These are phyloP conservation scores for Colletotrichum cereale DNA, from an alignment of 2,329 filamentous ascomycete species.

Conservation along the genomic window DNA sequence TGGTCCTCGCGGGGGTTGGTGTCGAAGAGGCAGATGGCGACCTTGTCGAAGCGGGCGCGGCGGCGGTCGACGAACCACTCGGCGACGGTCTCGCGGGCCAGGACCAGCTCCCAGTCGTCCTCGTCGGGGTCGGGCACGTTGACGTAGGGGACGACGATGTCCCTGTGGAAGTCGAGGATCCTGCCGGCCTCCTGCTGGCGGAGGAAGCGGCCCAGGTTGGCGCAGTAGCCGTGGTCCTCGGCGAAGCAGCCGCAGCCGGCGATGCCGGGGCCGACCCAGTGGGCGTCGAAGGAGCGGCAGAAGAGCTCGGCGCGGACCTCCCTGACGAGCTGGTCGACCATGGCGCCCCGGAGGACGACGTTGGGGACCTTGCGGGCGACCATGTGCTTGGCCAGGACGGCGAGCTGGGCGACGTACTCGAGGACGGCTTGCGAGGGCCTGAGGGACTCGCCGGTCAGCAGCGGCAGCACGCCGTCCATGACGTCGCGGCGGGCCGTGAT, in stretches of 20 bases:
- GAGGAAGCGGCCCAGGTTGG: constrained; percentile 8
- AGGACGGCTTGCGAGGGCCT: not conserved
- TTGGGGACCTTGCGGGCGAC: constrained; percentile 1
- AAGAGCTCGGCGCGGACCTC: constrained; percentile 10
- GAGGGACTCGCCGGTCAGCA: not conserved
- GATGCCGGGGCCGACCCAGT: not conserved
- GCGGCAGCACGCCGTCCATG: not conserved
- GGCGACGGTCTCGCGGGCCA: not conserved
- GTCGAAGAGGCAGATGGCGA: not conserved
- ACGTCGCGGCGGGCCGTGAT: not conserved
- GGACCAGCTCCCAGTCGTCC: not conserved
- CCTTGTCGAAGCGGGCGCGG: not conserved
- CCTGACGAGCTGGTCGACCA: not conserved
- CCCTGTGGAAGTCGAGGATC: not conserved
- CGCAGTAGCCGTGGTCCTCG: constrained; percentile 4
- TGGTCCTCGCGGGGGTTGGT: constrained; percentile 6
- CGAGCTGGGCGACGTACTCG: constrained; percentile 6
- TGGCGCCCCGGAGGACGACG: not conserved
- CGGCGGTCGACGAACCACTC: constrained; percentile 1
- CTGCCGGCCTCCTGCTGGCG: not conserved
- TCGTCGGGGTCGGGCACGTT: not conserved
- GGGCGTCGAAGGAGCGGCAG: not conserved
- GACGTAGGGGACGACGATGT: not conserved
- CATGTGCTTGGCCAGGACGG: constrained; percentile 11
- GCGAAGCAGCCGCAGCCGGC: not conserved